Conservation (phyloP, 805 yeast genomes). For the Candida argentea region DNA sequence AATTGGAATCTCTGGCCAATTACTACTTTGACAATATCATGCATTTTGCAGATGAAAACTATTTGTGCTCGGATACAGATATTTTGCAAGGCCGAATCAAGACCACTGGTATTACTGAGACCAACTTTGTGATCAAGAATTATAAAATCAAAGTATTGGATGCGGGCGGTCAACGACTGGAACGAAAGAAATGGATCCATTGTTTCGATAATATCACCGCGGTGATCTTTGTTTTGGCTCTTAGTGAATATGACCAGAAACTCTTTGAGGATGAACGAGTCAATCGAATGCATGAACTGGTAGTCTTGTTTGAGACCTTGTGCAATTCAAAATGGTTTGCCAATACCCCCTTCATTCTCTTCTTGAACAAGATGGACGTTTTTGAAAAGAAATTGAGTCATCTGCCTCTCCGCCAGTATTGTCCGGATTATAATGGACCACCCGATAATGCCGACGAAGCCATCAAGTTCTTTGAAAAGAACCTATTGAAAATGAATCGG, state of each 20-base stretch:
- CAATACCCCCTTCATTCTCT: constrained; percentile 80
- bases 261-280: constrained; percentile 83
- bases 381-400: constrained; percentile 58
- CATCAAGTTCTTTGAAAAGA: constrained; percentile 56
- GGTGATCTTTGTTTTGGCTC: constrained; percentile 78
- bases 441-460: constrained; percentile 59
- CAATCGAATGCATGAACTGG: constrained; percentile 85
- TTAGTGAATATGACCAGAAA: constrained; percentile 87
- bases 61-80: constrained; percentile 70
- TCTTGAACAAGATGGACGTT: constrained; percentile 80
- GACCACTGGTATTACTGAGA: constrained; percentile 92
- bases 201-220: constrained; percentile 88
- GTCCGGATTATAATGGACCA: constrained; percentile 66
- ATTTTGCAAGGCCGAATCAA: constrained; percentile 85
- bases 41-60: constrained; percentile 53
- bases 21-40: constrained; percentile 71
- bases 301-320: constrained; percentile 71
- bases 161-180: constrained; percentile 95
- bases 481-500: constrained; percentile 55
- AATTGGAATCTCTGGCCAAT: constrained; percentile 72
- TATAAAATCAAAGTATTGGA: constrained; percentile 71
- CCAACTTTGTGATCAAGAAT: constrained; percentile 56
- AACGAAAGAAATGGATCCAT: constrained; percentile 89
- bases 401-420: constrained; percentile 60
- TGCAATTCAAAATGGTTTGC: constrained; percentile 81